These are phyloP conservation scores for Vaccinium corymbosum DNA, from an alignment of 148 eudicot species.

Conservation along the genomic window DNA sequence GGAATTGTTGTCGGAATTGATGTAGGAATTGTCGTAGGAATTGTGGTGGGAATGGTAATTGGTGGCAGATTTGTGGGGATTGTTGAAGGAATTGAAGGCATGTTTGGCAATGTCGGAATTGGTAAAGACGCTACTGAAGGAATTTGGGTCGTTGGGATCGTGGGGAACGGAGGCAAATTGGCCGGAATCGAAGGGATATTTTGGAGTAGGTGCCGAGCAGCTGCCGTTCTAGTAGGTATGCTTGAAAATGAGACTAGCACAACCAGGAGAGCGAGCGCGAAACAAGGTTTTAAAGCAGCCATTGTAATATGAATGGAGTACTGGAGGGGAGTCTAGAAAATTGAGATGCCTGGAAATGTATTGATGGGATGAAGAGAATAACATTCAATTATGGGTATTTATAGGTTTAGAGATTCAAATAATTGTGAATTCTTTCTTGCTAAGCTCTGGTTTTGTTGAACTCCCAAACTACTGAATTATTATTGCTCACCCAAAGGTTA, in stretches of 20 bases:
- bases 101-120: not conserved
- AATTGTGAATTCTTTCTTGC: too few species aligned
- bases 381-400: too few species aligned
- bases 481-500: too few species aligned
- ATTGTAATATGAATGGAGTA: not conserved
- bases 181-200: not conserved
- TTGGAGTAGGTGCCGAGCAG: not conserved
- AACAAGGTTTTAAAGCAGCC: not conserved
- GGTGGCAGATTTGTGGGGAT: not conserved
- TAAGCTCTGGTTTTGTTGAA: too few species aligned
- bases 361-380: too few species aligned
- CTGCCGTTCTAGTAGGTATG: not conserved
- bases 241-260: not conserved
- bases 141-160: not conserved
- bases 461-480: too few species aligned
- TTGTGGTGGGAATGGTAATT: not conserved
- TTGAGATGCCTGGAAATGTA: too few species aligned
- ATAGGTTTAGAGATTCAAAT: too few species aligned
- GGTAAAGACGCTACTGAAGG: not conserved
- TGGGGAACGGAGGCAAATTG: not conserved
- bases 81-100: not conserved
- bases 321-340: too few species aligned
- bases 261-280: not conserved
- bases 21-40: too few species aligned
- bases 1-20: too few species aligned